Conservation (phyloP, 1,284 basidiomycete genomes). For the Ustilago xerochloae region DNA sequence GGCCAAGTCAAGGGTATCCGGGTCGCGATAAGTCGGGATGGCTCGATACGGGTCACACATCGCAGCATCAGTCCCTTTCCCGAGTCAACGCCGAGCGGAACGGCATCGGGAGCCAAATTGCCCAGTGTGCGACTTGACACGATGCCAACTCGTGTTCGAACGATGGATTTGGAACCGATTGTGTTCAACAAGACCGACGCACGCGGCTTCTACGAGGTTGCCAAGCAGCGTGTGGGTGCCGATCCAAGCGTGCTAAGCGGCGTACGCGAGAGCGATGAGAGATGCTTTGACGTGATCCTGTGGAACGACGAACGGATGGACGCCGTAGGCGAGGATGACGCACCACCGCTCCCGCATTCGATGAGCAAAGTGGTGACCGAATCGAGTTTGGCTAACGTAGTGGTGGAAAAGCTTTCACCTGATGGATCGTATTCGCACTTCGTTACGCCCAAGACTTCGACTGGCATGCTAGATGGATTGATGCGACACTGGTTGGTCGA, state of each 20-base stretch:
- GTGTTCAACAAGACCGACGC: slow-evolving; percentile 55
- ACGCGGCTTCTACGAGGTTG: slow-evolving; percentile 46
- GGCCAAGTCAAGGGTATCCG: slow-evolving; percentile 39
- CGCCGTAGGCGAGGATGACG: neutral
- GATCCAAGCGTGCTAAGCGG: slow-evolving; percentile 42
- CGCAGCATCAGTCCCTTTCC: slow-evolving; percentile 38
- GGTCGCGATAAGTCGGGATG: slow-evolving; percentile 30
- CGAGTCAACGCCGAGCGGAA: slow-evolving; percentile 7
- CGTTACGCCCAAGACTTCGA: slow-evolving; percentile 32
- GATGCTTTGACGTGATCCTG: slow-evolving; percentile 47
- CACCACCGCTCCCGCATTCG: neutral
- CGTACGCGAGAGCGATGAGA: slow-evolving; percentile 23
- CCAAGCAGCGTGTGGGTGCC: slow-evolving; percentile 35
- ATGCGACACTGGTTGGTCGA: slow-evolving; percentile 42
- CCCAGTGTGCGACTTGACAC: slow-evolving; percentile 37
- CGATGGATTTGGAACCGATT: slow-evolving; percentile 44
- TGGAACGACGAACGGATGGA: slow-evolving; percentile 47
- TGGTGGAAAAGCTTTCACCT: slow-evolving; percentile 20
- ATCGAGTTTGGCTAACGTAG: slow-evolving; percentile 42
- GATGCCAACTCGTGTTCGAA: slow-evolving; percentile 35
- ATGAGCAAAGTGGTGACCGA: slow-evolving; percentile 32
- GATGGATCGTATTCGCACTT: slow-evolving; percentile 26
- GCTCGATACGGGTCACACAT: slow-evolving; percentile 27
- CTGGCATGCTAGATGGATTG: slow-evolving; percentile 44
- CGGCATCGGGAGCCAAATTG: neutral